Evolutionary conservation across 306 rosid genomes (phyloP).

Genomic region (Medicago arabica): DNA sequence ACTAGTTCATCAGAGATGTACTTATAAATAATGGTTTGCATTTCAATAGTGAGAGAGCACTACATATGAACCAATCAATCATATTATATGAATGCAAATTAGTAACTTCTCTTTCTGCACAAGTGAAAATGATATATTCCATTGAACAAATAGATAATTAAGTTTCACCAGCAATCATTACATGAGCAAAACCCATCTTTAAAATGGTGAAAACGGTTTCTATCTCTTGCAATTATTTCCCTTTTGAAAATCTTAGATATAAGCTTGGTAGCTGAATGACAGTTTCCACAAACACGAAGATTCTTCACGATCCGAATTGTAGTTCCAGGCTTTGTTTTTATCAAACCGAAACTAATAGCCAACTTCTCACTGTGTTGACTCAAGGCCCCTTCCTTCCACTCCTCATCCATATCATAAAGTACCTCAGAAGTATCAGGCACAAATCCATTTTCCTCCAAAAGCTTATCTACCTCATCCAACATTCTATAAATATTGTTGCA

Average conservation of each 20-base stretch:
- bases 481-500: constrained; percentile 58
- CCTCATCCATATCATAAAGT: constrained; percentile 78
- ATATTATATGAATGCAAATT: constrained; percentile 43
- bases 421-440: constrained; percentile 83
- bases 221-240: constrained; percentile 88
- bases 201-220: constrained; percentile 83
- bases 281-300: constrained; percentile 86
- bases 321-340: constrained; percentile 78
- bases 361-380: constrained; percentile 87
- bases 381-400: constrained; percentile 84
- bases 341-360: constrained; percentile 87
- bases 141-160: not conserved
- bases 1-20: constrained; percentile 32
- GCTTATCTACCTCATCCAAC: constrained; percentile 72
- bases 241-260: constrained; percentile 77
- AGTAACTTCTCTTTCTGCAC: constrained; percentile 28
- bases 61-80: constrained; percentile 18
- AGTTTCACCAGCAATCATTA: constrained; percentile 69
- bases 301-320: constrained; percentile 79
- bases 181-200: constrained; percentile 83
- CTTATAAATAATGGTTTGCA: constrained; percentile 33
- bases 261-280: constrained; percentile 82
- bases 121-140: constrained; percentile 18
- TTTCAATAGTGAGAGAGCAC: constrained; percentile 35
- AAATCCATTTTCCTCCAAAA: constrained; percentile 63